A percentile compares a stretch with the other conserved stretches of the same genome.
Conservation (phyloP, 208 protist species). For the Vickermania spadyakhi region DNA sequence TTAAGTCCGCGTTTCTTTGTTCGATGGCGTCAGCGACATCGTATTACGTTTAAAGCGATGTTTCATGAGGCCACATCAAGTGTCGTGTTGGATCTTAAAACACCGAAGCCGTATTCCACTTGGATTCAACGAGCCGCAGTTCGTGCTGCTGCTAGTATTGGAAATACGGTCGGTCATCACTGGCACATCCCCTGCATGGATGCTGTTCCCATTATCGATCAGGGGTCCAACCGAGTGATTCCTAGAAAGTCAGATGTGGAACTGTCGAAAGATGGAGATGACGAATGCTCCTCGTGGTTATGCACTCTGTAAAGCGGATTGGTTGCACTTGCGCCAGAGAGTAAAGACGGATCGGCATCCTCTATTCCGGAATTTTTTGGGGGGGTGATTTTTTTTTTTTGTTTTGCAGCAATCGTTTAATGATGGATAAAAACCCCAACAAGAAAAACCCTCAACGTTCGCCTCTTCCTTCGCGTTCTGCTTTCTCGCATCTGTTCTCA, state of each 20-base stretch:
- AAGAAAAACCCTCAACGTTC: no score
- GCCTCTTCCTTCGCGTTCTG: no score
- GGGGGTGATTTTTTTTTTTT: no score
- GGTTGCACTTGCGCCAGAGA: no score
- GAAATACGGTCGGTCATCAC: slow-evolving; percentile 6
- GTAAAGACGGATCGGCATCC: no score
- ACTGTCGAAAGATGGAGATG: slow-evolving; percentile 73
- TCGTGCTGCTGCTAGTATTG: background rate
- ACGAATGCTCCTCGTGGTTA: slow-evolving; percentile 67
- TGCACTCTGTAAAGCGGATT: slow-evolving; percentile 55
- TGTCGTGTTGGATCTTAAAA: slow-evolving; percentile 22
- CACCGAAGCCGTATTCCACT: slow-evolving; percentile 47
- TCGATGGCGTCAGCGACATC: slow-evolving; percentile 74
- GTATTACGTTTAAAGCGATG: slow-evolving; percentile 63
- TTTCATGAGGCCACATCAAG: slow-evolving; percentile 23
- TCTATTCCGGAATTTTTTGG: no score
- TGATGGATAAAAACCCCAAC: no score
- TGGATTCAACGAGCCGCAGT: slow-evolving; percentile 74
- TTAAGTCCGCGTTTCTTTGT: slow-evolving; percentile 73
- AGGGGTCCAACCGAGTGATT: slow-evolving; percentile 51
- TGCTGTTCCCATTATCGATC: slow-evolving; percentile 44
- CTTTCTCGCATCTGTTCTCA: no score
- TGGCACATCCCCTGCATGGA: slow-evolving; percentile 78
- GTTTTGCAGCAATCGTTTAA: no score
- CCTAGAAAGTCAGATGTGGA: slow-evolving; percentile 29